Evolutionary conservation across 371 early-diverging fungal species (phyloP), one percentile per base, ranked within the genome.

Genomic region (Circinella minor): DNA sequence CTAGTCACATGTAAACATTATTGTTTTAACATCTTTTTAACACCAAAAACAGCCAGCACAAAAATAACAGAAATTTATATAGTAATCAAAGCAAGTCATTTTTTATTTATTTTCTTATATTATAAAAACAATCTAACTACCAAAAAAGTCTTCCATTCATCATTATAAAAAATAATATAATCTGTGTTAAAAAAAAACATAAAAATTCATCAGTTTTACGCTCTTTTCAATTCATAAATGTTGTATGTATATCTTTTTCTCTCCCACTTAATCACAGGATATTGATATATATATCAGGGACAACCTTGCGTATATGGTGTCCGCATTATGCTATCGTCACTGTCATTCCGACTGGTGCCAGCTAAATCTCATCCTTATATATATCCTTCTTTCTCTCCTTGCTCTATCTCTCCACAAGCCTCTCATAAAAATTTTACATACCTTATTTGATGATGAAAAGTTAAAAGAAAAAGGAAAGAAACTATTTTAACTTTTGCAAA

Each of bases 261-360:
- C 14, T 51, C 51, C 51, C 8, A 51, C 51, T 13, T 5, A 14
- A 51, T n/a, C 51, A n/a, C 51, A 51, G 11, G 43, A 43, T 43
- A 11, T 1, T 47, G 47, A 51, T 51, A 51, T 15, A 64, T 51
- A 48, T 57, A 46, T 66, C 66, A 66, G 66, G 66, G 59, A 59
- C 51, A 43, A 55, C 66, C 43, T 37, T 14, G 66, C 47, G 65
- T 64, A 51, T 66, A n/a, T 46, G 43, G 43, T 18, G 43, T 59
- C 65, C 54, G 65, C 49, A 37, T 11, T 36, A 66, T 66, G 66
- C 49, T 49, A n/a, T 66, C 66, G 47, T 66, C 59, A 66, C 54
- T 59, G 27, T 66, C 18, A 46, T 48, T 68, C 68, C 37, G 68
- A 68, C 68, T 68, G 68, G 68, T 68, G 68, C 68, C 68, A 68